These are phyloP conservation scores for Huntiella decipiens DNA, from an alignment of 2,329 filamentous ascomycete genomes.

Conservation along the genomic window DNA sequence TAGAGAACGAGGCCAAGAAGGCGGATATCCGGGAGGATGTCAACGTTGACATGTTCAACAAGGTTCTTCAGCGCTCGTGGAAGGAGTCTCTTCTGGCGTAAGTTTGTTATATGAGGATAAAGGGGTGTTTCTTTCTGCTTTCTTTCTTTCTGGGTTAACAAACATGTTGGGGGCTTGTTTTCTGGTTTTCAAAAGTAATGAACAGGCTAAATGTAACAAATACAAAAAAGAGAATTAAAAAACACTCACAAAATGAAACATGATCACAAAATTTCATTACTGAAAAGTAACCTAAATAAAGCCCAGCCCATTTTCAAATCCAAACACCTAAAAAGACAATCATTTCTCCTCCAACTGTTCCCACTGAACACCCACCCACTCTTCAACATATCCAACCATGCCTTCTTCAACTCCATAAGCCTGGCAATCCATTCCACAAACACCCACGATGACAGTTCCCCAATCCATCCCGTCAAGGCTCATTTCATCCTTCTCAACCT, in stretches of 20 bases:
- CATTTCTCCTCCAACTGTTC: constrained; percentile 43
- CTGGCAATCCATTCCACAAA: constrained; percentile 65
- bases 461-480: constrained; percentile 85
- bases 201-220: constrained; percentile 7
- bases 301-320: neutral
- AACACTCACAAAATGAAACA: constrained; percentile 4
- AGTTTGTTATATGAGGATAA: neutral
- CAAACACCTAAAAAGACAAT: neutral
- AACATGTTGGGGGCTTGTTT: constrained; percentile 1
- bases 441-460: constrained; percentile 78
- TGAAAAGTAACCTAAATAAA: too few relatives aligned
- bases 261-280: neutral
- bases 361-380: constrained; percentile 98
- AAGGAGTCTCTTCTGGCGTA: constrained; percentile 34
- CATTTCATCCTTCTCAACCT: constrained; percentile 62
- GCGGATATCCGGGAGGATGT: constrained; percentile 91
- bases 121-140: constrained; percentile 3
- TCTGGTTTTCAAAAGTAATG: constrained; percentile 8
- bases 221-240: constrained; percentile 6
- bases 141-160: constrained; percentile 7
- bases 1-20: constrained; percentile 94
- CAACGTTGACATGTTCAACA: constrained; percentile 67
- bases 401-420: constrained; percentile 37
- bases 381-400: constrained; percentile 64
- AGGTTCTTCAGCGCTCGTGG: constrained; percentile 68